These are phyloP conservation scores for Coniosporium tulheliwenetii DNA, from an alignment of 2,329 filamentous ascomycete species.

Conservation along the genomic window DNA sequence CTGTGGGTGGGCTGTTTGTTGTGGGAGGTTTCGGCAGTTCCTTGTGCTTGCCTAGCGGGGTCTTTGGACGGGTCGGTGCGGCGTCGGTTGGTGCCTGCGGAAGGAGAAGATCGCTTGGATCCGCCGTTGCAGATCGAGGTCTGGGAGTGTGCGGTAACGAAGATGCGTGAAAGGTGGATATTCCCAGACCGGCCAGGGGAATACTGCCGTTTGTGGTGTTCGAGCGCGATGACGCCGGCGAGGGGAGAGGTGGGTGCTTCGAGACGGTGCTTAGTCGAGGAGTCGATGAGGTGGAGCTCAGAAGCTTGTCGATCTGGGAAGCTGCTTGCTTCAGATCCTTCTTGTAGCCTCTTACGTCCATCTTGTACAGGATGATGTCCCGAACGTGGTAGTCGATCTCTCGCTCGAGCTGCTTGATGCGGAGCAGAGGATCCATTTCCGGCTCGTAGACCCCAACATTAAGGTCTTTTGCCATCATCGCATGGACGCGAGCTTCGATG, in stretches of 20 bases:
- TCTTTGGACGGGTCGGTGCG: conserved; percentile 3
- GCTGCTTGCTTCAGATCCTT: conserved; percentile 16
- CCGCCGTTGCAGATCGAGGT: not conserved
- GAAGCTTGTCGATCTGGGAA: conserved; percentile 13
- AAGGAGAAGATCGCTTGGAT: not conserved
- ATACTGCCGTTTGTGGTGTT: not conserved
- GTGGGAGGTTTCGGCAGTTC: conserved; percentile 9
- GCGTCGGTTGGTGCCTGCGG: not conserved
- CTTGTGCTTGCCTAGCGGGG: conserved; percentile 8
- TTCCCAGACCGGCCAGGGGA: conserved; percentile 6
- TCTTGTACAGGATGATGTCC: conserved; percentile 33
- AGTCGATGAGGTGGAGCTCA: conserved; percentile 2
- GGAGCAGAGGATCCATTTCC: not conserved
- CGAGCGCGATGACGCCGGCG: not conserved
- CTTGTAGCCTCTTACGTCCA: conserved; percentile 31
- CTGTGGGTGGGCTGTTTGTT: not conserved
- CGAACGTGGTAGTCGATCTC: conserved; percentile 27
- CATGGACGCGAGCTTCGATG: conserved; percentile 1
- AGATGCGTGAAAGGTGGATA: conserved; percentile 2
- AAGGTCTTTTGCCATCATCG: not conserved
- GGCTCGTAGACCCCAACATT: not conserved
- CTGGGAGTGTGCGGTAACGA: conserved; percentile 1
- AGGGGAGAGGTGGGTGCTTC: not conserved
- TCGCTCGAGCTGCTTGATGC: conserved; percentile 15
- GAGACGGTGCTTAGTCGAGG: not conserved